Percentiles rank a stretch among this genome's conserved stretches.
Evolutionary conservation across 257 asterid genomes (phyloP).

Genomic region (Scutellaria barbata): DNA sequence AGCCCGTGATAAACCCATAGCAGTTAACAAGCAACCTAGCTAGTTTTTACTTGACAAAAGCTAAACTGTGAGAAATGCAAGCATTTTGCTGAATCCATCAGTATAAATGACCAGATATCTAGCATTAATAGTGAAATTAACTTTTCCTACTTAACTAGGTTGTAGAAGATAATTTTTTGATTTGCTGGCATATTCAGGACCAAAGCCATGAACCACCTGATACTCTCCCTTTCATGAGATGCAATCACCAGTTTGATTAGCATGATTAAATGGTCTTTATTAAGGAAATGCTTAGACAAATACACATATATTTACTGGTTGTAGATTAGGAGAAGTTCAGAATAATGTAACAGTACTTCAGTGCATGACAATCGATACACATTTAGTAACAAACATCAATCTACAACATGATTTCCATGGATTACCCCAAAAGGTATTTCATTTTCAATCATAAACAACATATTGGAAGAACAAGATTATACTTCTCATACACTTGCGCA

Average conservation of each 20-base stretch:
- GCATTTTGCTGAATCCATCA: constrained; percentile 1
- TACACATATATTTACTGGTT: background rate
- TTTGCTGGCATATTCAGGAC: constrained; percentile 8
- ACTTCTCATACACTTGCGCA: constrained; percentile 11
- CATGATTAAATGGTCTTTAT: constrained; percentile 12
- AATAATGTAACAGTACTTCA: constrained; percentile 10
- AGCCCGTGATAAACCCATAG: background rate
- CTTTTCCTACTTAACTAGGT: background rate
- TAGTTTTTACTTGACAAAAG: constrained; percentile 9
- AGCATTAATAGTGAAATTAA: constrained; percentile 16
- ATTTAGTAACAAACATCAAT: constrained; percentile 11
- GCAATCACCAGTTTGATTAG: constrained; percentile 15
- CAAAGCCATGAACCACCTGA: constrained; percentile 16
- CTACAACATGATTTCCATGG: background rate
- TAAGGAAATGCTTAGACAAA: background rate
- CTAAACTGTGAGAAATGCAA: constrained; percentile 14
- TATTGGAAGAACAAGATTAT: constrained; percentile 4
- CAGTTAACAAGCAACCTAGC: constrained; percentile 22
- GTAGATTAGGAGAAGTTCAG: background rate
- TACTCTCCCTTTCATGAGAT: background rate
- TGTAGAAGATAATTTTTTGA: background rate
- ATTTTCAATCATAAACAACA: constrained; percentile 20
- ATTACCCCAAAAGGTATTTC: background rate
- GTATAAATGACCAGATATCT: background rate
- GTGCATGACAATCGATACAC: constrained; percentile 9